A percentile compares a stretch with the other conserved stretches of the same genome.
Conservation (phyloP, 345 rosid species). For the Capsella bursapastoris region DNA sequence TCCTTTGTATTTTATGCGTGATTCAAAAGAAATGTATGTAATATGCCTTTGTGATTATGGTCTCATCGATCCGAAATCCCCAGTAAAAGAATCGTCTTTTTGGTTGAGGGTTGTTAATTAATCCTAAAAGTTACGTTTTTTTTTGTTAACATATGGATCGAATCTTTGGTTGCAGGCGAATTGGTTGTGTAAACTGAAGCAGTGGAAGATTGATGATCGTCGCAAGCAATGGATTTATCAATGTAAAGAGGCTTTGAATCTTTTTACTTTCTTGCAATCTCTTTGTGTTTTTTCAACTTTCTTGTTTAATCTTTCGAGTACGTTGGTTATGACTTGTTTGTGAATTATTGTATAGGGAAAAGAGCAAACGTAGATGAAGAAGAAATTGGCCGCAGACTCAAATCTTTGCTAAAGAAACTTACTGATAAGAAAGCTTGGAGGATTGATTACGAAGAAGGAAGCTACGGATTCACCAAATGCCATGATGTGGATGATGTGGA, state of each 20-base stretch:
- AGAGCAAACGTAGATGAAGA: slow-evolving; percentile 19
- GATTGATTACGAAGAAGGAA: not conserved
- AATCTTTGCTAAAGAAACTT: slow-evolving; percentile 1
- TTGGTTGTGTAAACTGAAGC: slow-evolving; percentile 49
- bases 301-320: not conserved
- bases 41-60: not conserved
- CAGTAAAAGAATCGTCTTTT: not conserved
- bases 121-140: not conserved
- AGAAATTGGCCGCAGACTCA: slow-evolving; percentile 4
- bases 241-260: slow-evolving; percentile 12
- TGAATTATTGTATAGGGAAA: slow-evolving; percentile 7
- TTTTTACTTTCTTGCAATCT: not conserved
- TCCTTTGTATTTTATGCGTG: slow-evolving; percentile 19
- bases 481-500: slow-evolving; percentile 12
- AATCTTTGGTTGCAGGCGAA: slow-evolving; percentile 42
- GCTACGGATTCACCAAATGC: too few species aligned
- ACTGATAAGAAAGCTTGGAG: slow-evolving; percentile 28
- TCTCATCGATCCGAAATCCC: slow-evolving; percentile 15
- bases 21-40: slow-evolving; percentile 8
- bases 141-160: not conserved
- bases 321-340: slow-evolving; percentile 7
- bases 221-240: slow-evolving; percentile 53
- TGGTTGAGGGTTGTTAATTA: not conserved
- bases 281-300: not conserved
- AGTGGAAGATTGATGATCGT: slow-evolving; percentile 50